Percentiles rank a stretch among this genome's conserved stretches.
phyloP scores from a whole-genome alignment of 2,329 filamentous ascomycete species.

The Microthyrium microscopicum region DNA sequence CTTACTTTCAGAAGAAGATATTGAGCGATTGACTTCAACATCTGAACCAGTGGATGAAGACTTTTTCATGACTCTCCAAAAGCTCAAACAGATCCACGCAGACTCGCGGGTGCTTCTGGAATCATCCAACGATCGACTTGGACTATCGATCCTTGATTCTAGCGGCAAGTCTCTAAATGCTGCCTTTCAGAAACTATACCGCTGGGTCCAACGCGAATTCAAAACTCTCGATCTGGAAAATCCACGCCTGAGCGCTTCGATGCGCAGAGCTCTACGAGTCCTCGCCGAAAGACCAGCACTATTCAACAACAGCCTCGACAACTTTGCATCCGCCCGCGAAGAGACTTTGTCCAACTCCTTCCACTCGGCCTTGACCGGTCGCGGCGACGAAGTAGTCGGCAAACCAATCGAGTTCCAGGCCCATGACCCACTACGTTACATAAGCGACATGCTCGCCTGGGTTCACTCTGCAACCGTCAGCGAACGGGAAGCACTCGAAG shows the following conservation, averaged over 20 bases:
- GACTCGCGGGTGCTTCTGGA: conserved; percentile 83
- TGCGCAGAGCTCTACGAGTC: conserved; percentile 68
- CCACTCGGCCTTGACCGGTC: conserved; percentile 69
- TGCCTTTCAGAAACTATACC: conserved; percentile 88
- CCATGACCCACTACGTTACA: conserved; percentile 79
- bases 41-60: conserved; percentile 69
- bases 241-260: conserved; percentile 73
- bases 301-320: conserved; percentile 86
- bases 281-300: conserved; percentile 77
- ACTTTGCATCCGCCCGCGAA: conserved; percentile 81
- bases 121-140: conserved; percentile 74
- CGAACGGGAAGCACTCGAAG: conserved; percentile 80
- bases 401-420: conserved; percentile 92
- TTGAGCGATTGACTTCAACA: conserved; percentile 56
- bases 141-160: conserved; percentile 80
- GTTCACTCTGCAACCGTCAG: conserved; percentile 86
- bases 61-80: conserved; percentile 63
- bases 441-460: conserved; percentile 97
- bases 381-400: conserved; percentile 21
- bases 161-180: conserved; percentile 73
- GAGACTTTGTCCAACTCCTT: conserved; percentile 78
- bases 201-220: conserved; percentile 89
- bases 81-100: conserved; percentile 72
- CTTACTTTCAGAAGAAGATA: conserved; percentile 64
- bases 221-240: conserved; percentile 86